Evolutionary conservation across 2,329 filamentous ascomycete genomes (phyloP).

Genomic region (Xylariales sp.): DNA sequence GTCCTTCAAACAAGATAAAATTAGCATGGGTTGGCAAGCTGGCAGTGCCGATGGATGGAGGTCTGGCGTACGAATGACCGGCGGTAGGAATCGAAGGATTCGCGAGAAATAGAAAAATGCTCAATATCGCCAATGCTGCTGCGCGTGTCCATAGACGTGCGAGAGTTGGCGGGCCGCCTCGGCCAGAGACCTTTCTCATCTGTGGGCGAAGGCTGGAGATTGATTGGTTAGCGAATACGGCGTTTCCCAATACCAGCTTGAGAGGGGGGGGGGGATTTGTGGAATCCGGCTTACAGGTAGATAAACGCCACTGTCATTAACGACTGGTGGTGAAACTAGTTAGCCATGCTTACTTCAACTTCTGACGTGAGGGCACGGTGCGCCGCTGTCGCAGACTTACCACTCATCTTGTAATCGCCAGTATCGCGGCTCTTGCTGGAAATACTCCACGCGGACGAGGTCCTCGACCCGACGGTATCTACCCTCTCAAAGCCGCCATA

Average conservation of each 20-base stretch:
- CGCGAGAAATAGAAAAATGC: constrained; percentile 92
- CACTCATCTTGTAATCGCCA: constrained; percentile 83
- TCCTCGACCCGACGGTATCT: constrained; percentile 71
- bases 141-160: constrained; percentile 65
- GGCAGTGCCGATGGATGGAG: constrained; percentile 1
- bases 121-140: constrained; percentile 82
- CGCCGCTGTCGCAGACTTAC: constrained; percentile 60
- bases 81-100: constrained; percentile 96
- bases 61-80: constrained; percentile 85
- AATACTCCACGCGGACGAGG: constrained; percentile 71
- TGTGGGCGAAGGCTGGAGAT: constrained; percentile 80
- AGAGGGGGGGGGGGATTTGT: background rate
- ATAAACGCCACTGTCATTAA: constrained; percentile 95
- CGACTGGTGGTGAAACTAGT: constrained; percentile 69
- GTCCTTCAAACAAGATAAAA: constrained; percentile 63
- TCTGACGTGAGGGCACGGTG: constrained; percentile 14
- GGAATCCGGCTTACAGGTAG: constrained; percentile 74
- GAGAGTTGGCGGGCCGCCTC: constrained; percentile 62
- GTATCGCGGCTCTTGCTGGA: constrained; percentile 71
- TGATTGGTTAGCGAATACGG: constrained; percentile 45
- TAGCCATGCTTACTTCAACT: constrained; percentile 32
- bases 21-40: constrained; percentile 16
- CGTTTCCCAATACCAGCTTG: background rate
- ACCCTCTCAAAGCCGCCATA: constrained; percentile 69
- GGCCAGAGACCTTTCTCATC: constrained; percentile 87